Conservation (phyloP, 2,329 filamentous ascomycete species). For the Fusarium staphyleae region DNA sequence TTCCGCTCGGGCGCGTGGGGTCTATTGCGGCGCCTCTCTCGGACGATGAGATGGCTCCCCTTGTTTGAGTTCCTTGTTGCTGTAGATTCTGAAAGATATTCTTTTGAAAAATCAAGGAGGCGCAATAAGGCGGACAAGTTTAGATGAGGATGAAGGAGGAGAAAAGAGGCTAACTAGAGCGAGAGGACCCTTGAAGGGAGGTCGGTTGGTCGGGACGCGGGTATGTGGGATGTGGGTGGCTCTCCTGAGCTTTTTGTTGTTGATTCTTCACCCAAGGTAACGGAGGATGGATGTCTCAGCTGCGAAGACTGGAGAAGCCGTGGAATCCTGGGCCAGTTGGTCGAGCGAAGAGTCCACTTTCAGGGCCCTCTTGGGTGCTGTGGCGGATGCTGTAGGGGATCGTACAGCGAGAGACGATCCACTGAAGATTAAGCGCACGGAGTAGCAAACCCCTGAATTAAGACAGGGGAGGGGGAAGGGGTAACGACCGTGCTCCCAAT, state of each 20-base stretch:
- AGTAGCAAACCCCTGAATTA: background rate
- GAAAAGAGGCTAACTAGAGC: slow-evolving; percentile 1
- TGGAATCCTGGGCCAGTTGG: slow-evolving; percentile 5
- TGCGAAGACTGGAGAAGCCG: background rate
- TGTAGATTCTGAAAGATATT: slow-evolving; percentile 6
- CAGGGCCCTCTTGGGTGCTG: background rate
- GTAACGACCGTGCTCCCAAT: background rate
- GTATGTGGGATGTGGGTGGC: slow-evolving; percentile 23
- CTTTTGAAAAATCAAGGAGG: background rate
- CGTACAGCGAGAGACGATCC: background rate
- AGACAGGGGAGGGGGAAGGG: background rate
- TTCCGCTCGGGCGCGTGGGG: slow-evolving; percentile 40
- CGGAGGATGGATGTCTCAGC: slow-evolving; percentile 15
- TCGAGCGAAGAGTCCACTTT: slow-evolving; percentile 2
- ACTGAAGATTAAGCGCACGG: background rate
- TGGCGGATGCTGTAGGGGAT: slow-evolving; percentile 22
- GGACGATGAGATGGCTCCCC: background rate
- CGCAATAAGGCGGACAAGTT: background rate
- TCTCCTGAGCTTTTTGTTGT: slow-evolving; percentile 31
- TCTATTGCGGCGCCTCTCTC: slow-evolving; percentile 20
- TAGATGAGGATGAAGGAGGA: background rate
- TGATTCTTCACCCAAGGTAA: slow-evolving; percentile 18
- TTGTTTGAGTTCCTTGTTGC: background rate
- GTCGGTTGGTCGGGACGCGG: slow-evolving; percentile 12
- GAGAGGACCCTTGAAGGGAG: slow-evolving; percentile 18